These are phyloP conservation scores for Oxyria digyna DNA, from an alignment of 148 eudicot species.

Conservation along the genomic window DNA sequence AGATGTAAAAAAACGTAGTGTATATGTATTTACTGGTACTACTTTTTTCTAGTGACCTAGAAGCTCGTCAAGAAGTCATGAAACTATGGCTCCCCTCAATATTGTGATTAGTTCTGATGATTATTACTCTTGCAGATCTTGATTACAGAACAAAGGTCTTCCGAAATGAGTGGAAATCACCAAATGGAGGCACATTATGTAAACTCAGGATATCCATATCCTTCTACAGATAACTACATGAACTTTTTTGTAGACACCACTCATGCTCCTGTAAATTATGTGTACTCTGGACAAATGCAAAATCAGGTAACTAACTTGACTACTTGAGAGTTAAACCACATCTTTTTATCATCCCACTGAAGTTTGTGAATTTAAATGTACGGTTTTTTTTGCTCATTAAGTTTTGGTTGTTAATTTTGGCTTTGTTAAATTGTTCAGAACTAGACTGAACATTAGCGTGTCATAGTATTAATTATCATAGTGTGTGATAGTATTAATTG, in stretches of 20 bases:
- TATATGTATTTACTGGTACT: background rate
- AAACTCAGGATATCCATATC: conserved; percentile 38
- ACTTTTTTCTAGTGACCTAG: background rate
- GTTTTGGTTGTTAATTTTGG: background rate
- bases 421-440: background rate
- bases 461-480: background rate
- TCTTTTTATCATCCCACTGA: background rate
- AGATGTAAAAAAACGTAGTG: background rate
- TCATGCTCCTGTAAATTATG: conserved; percentile 35
- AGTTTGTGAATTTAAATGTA: background rate
- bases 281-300: conserved; percentile 26
- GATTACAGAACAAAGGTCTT: background rate
- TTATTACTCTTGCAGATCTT: conserved; percentile 1
- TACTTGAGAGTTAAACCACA: background rate
- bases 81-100: background rate
- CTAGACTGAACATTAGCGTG: background rate
- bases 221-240: conserved; percentile 29
- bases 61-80: background rate
- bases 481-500: background rate
- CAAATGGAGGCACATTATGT: conserved; percentile 40
- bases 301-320: conserved; percentile 24
- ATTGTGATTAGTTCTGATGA: background rate
- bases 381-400: background rate
- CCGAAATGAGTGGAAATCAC: conserved; percentile 27
- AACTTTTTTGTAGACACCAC: conserved; percentile 30